Percentiles rank a stretch among this genome's conserved stretches.
Evolutionary conservation across 495 filamentous ascomycete genomes (phyloP).

Genomic region (Beverwykella pulmonaria): DNA sequence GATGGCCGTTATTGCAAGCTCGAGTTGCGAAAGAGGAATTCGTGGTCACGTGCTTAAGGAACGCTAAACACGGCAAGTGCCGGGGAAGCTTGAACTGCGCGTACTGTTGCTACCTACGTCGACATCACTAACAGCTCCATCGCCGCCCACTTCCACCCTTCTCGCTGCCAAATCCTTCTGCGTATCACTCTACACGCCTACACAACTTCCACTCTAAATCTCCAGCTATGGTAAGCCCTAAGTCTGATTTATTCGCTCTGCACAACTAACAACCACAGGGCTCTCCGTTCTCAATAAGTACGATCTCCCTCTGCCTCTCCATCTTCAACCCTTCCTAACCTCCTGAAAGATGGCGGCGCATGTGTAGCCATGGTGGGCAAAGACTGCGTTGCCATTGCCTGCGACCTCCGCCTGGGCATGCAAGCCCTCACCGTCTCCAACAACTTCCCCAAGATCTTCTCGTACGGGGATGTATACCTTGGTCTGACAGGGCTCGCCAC

Average conservation of each 20-base stretch:
- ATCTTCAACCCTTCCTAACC: slow-evolving; percentile 20
- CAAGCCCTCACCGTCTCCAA: slow-evolving; percentile 96
- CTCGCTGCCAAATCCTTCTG: not conserved
- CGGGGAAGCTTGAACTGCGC: slow-evolving; percentile 24
- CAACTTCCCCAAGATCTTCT: slow-evolving; percentile 99
- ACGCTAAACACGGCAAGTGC: not conserved
- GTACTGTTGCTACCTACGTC: slow-evolving; percentile 28
- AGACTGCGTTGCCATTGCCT: slow-evolving; percentile 98
- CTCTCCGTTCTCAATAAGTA: slow-evolving; percentile 42
- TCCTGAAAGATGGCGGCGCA: slow-evolving; percentile 79
- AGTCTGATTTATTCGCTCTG: not conserved
- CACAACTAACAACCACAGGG: slow-evolving; percentile 31
- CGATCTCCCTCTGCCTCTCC: not conserved
- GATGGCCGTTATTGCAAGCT: not conserved
- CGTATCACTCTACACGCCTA: not conserved
- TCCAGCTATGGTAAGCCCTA: slow-evolving; percentile 36
- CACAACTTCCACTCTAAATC: not conserved
- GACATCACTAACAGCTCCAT: slow-evolving; percentile 18
- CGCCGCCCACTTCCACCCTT: not conserved
- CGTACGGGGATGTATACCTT: slow-evolving; percentile 94
- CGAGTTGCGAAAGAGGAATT: slow-evolving; percentile 7
- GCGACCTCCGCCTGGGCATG: slow-evolving; percentile 95
- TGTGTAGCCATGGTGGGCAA: slow-evolving; percentile 99
- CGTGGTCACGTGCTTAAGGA: slow-evolving; percentile 16
- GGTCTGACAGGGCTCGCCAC: slow-evolving; percentile 95